Base-by-base conservation (phyloP, 495 filamentous ascomycete genomes). In the Penicillium longicatenatum region DNA sequence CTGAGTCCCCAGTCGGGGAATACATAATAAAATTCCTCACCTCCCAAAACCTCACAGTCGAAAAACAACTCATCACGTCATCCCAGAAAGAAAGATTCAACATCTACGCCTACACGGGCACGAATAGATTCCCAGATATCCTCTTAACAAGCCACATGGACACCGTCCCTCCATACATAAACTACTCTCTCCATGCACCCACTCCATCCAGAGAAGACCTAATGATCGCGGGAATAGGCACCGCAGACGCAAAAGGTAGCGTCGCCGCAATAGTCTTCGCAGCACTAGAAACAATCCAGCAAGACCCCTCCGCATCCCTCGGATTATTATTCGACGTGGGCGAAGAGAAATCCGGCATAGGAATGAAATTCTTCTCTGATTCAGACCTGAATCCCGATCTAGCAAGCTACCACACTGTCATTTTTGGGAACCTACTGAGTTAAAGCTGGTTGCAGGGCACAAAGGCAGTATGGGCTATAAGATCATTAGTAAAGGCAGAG, bases 401-500 rank as follows among this genome's bases (percentile, higher is more conserved):
- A 35, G 22, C 47, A 4, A 51, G 11, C 20, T 85, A 82, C 73
- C 75, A 83, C 48, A 79, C 89, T 3, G 84, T 89, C 59, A 88
- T 97, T 65, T 96, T 95, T 62, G 92, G 77, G 92, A 97, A 65
- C 92, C 92, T 12, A 97, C 92, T 0, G 90, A 93, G 61, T 79
- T 86, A 54, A 88, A 86, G 66, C 87, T 97, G 29, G 90, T 89
- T 0, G 81, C 86, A 44, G 92, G 92, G 0, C 92, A 97, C 73
- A 97, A 97, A 64, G 91, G 91, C 0, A 82, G 82, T 37, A 56
- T 86, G 2, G 66, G 65, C 4, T 82, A 87, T 49, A 71, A 71
- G 2, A 45, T 94, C 24, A 75, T 70, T 24, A 84, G 84, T 1
- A 70, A 76, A 33, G 90, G 91, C 17, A 87, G 84, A 59, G 87